phyloP scores from a whole-genome alignment of 768 basidiomycete genomes.

The Tephrocybe sp. region DNA sequence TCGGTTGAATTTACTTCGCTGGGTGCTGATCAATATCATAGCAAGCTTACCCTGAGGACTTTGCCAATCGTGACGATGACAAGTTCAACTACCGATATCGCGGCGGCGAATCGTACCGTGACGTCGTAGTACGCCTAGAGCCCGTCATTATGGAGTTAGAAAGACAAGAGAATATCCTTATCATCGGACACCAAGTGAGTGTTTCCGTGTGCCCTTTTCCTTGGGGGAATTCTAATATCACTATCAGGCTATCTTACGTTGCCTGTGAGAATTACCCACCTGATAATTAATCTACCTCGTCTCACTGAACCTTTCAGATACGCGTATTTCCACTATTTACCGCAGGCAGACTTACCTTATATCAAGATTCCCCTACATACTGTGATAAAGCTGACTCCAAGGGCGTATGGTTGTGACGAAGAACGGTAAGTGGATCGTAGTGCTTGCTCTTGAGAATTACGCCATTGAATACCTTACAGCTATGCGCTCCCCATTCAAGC shows the following conservation, averaged over 20 bases:
- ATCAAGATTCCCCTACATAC: conserved; percentile 98
- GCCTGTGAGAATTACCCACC: conserved; percentile 49
- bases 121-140: conserved; percentile 93
- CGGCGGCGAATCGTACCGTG: conserved; percentile 96
- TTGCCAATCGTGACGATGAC: conserved; percentile 96
- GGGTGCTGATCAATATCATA: conserved; percentile 27
- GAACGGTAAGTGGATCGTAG: conserved; percentile 70
- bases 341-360: conserved; percentile 94
- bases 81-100: conserved; percentile 99
- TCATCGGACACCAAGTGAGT: conserved; percentile 89
- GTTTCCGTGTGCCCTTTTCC: not conserved
- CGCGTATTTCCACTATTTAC: conserved; percentile 93
- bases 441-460: not conserved
- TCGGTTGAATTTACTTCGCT: not conserved
- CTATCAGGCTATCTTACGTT: conserved; percentile 73
- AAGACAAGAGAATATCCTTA: conserved; percentile 94
- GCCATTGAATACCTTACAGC: conserved; percentile 33
- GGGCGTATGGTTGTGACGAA: conserved; percentile 98
- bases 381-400: conserved; percentile 96
- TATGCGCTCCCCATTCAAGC: conserved; percentile 90
- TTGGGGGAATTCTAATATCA: conserved; percentile 3
- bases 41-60: conserved; percentile 97
- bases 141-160: conserved; percentile 99
- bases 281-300: conserved; percentile 19
- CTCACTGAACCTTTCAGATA: conserved; percentile 52